A percentile compares a stretch with the other conserved stretches of the same genome.
Evolutionary conservation across 176 grass and related monocot species (phyloP).

Genomic region (Zoysia japonica): DNA sequence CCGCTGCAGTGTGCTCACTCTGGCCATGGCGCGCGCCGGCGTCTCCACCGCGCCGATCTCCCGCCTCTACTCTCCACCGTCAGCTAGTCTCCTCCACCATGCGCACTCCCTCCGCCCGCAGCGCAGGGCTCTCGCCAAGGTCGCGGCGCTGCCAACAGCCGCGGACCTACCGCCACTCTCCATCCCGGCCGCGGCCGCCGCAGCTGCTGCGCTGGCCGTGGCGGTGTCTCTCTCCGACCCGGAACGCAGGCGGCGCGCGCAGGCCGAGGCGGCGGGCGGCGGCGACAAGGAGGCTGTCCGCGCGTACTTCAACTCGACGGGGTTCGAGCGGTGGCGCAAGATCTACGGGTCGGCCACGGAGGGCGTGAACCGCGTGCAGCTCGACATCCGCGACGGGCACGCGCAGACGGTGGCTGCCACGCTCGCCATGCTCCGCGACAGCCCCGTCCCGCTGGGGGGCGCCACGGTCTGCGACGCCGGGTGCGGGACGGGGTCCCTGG

Average conservation of each 20-base stretch:
- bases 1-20: background rate
- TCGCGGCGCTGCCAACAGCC: slow-evolving; percentile 46
- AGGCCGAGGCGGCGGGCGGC: slow-evolving; percentile 75
- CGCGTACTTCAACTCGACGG: slow-evolving; percentile 95
- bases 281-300: slow-evolving; percentile 87
- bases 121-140: slow-evolving; percentile 12
- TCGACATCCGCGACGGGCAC: slow-evolving; percentile 91
- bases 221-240: slow-evolving; percentile 71
- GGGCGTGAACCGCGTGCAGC: slow-evolving; percentile 91
- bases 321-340: slow-evolving; percentile 87
- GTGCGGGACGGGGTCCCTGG: slow-evolving; percentile 76
- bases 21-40: slow-evolving; percentile 65
- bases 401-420: slow-evolving; percentile 67
- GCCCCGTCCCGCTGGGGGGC: slow-evolving; percentile 38
- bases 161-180: slow-evolving; percentile 49
- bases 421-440: slow-evolving; percentile 73
- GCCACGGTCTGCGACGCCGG: slow-evolving; percentile 86
- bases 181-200: slow-evolving; percentile 49
- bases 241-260: slow-evolving; percentile 57
- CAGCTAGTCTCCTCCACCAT: background rate
- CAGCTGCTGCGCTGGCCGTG: slow-evolving; percentile 45
- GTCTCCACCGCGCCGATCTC: slow-evolving; percentile 58
- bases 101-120: background rate
- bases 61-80: slow-evolving; percentile 18
- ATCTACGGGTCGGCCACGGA: slow-evolving; percentile 77